phyloP scores from a whole-genome alignment of 257 asterid species.

The Solanum tacnaense region DNA sequence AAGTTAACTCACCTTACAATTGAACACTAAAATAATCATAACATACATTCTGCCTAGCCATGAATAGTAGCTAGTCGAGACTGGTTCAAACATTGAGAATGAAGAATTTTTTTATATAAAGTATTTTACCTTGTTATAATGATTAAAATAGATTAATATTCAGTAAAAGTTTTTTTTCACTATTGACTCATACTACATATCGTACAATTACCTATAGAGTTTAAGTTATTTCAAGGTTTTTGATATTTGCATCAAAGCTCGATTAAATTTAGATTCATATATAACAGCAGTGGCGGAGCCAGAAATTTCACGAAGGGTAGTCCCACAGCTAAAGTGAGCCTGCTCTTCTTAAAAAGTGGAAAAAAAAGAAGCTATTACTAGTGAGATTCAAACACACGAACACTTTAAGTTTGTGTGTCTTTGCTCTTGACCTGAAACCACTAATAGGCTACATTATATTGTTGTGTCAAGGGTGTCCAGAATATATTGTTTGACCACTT shows the following conservation, averaged over 20 bases:
- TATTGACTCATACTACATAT: background rate
- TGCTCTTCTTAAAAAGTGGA: too few species aligned
- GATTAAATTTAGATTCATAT: background rate
- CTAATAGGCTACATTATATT: too few species aligned
- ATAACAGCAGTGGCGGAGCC: background rate
- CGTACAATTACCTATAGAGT: background rate
- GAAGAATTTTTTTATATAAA: background rate
- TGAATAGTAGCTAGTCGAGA: background rate
- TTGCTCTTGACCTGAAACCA: too few species aligned
- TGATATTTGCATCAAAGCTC: background rate
- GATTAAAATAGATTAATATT: background rate
- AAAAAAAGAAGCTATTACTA: too few species aligned
- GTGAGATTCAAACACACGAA: too few species aligned
- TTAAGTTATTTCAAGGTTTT: background rate
- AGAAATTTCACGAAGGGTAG: too few species aligned
- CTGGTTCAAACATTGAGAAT: background rate
- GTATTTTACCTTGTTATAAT: background rate
- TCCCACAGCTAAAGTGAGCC: too few species aligned
- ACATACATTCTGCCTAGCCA: background rate
- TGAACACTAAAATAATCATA: background rate
- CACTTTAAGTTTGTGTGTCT: too few species aligned
- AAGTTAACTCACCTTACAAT: background rate
- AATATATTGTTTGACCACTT: too few species aligned
- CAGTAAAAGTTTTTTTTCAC: background rate
- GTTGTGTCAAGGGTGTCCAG: too few species aligned